Evolutionary conservation across 2,329 filamentous ascomycete genomes (phyloP).

Genomic region (Colletotrichum shisoi): DNA sequence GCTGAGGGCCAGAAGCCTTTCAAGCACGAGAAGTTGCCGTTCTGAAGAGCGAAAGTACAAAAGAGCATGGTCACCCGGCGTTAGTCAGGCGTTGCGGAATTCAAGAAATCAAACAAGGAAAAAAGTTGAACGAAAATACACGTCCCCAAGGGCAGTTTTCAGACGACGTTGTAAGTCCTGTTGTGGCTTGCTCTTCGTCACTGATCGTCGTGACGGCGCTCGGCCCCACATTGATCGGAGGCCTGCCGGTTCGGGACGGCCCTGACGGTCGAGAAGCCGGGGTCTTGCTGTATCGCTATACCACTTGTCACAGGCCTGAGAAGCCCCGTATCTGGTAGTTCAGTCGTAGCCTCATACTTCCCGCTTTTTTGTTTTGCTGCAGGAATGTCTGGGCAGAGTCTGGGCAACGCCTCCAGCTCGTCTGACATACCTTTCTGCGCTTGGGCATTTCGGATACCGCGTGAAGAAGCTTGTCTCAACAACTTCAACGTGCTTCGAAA

Average conservation of each 20-base stretch:
- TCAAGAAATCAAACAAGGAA: constrained; percentile 1
- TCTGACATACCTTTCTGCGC: not conserved
- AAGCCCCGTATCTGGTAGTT: not conserved
- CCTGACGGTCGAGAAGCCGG: not conserved
- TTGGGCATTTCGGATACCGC: not conserved
- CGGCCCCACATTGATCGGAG: constrained; percentile 21
- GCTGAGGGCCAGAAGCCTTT: constrained; percentile 66
- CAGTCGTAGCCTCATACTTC: not conserved
- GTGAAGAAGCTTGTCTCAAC: not conserved
- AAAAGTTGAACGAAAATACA: not conserved
- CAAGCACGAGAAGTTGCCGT: constrained; percentile 64
- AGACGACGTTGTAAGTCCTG: too few relatives aligned
- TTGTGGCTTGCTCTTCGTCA: not conserved
- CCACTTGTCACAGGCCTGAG: not conserved
- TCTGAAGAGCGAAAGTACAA: constrained; percentile 45
- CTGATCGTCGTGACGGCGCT: not conserved
- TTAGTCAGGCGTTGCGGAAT: constrained; percentile 20
- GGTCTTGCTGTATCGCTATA: not conserved
- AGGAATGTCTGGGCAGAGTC: not conserved
- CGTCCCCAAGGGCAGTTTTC: not conserved
- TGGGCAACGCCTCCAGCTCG: not conserved
- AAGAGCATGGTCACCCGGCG: constrained; percentile 20
- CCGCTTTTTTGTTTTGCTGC: not conserved
- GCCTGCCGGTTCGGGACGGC: constrained; percentile 10
- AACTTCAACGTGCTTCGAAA: not conserved